Base-by-base conservation (phyloP, 2,329 filamentous ascomycete genomes). In the Scytalidium lignicola region DNA sequence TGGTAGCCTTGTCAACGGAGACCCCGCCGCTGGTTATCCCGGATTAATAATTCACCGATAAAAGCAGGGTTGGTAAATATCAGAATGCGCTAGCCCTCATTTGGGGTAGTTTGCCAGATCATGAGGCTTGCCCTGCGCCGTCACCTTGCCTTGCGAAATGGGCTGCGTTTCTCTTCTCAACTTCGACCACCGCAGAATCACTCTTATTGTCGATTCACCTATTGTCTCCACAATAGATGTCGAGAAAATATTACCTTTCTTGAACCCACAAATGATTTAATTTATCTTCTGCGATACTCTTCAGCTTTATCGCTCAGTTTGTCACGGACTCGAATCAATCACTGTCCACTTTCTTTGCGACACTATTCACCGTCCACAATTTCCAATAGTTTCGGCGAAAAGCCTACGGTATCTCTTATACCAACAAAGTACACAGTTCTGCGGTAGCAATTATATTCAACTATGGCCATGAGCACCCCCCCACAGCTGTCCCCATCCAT, bases 381-480 rank as follows among this genome's bases (percentile, higher is more conserved):
- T 26, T 26, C 5, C 23, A 26, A 26, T 10, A 26, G 10, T 26
- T 10, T 26, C 10, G 5, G 10, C 5, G 23, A 26, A 10, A 6
- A 10, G 5, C 5, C 10, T 26, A 6, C 23, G 23, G 10, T 26
- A 26, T 26, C 23, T 26, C 23, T 26, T 37, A 37, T 9, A n/a
- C 32, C 12, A 37, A 17, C 32, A 9, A 37, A 15, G 4, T 37
- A n/a, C 32, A n/a, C n/a, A 37, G 32, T 13, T 5, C 5, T 37
- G 15, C n/a, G 10, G 6, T 37, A 37, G 6, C 5, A 15, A 37
- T 17, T 15, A 4, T 37, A 15, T 13, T 37, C 32, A 37, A 45
- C 39, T 2, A 59, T 61, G 56, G 56, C 57, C 17, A 58, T 58
- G 54, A 65, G 60, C 57, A 56, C 56, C 22, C 63, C 62, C 21